Percentiles rank a stretch among this genome's conserved stretches.
Evolutionary conservation across 768 basidiomycete genomes (phyloP).

Genomic region (Dacryopinax spathularia): DNA sequence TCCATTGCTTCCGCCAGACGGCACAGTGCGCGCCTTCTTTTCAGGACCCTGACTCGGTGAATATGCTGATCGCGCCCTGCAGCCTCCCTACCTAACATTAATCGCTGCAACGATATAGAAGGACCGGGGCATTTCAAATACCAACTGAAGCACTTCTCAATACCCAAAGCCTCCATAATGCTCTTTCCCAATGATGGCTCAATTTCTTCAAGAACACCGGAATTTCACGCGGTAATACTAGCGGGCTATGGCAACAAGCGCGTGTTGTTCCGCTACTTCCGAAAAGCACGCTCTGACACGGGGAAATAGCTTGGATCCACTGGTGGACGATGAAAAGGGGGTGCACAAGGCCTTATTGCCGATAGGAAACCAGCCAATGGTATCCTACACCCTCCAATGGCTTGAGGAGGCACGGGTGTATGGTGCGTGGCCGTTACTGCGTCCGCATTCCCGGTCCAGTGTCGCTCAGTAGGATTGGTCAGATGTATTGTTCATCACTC

Average conservation of each 20-base stretch:
- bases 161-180: too few relatives aligned
- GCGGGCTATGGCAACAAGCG: constrained; percentile 90
- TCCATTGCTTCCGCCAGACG: background rate
- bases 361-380: constrained; percentile 73
- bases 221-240: constrained; percentile 78
- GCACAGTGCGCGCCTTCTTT: background rate
- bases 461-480: background rate
- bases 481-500: constrained; percentile 84
- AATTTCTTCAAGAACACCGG: constrained; percentile 23
- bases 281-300: background rate
- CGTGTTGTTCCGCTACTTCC: constrained; percentile 20
- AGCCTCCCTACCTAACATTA: too few relatives aligned
- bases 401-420: constrained; percentile 72
- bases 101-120: too few relatives aligned
- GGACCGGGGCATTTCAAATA: too few relatives aligned
- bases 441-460: background rate
- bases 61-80: too few relatives aligned
- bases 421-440: constrained; percentile 33
- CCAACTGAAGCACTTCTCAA: too few relatives aligned
- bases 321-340: background rate
- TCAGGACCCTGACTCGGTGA: background rate
- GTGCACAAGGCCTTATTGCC: constrained; percentile 73
- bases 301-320: background rate
- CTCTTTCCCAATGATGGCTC: background rate
- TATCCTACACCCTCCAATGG: constrained; percentile 75